Evolutionary conservation across 768 basidiomycete species (phyloP), one percentile per base, ranked within the genome.

Genomic region (Suillus lakei): DNA sequence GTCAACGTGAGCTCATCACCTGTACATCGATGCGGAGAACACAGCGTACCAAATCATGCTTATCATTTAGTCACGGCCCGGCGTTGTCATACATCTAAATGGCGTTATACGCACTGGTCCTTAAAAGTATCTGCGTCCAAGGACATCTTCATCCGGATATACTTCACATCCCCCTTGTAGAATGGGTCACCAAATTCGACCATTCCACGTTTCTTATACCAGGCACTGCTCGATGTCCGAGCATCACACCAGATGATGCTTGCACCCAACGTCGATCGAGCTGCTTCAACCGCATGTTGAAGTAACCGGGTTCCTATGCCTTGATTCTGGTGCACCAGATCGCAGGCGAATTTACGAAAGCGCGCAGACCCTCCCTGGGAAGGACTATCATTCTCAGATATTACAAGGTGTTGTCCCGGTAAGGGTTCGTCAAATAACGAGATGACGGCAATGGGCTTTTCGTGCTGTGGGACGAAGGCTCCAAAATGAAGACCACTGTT

Each of bases 261-360:
- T n/a, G 78, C 83, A 23, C 77, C 78, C 59, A 81, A 69, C 56
- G 84, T 78, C n/a, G 77, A 73, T 67, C 72, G 75, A 26, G 82
- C 82, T 36, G 80, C 71, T 30, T 73, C 73, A 60, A 82, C 78
- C 21, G 74, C 77, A 68, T 82, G 73, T 56, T 72, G 67, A 44
- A 91, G 76, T 51, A 88, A 78, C 58, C 70, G 74, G 30, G 84
- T 82, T 39, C 85, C 87, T 65, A 90, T 78, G 30, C 87, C 87
- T 66, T 70, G 80, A 26, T 83, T 80, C 75, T 87, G 88, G 70
- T 81, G 79, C n/a, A 72, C 67, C 38, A 80, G 77, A 53, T 82
- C 78, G 74, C 85, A 89, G 21, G 87, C 84, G 70, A 89, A 90
- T 71, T 89, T 89, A 66, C 86, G 79, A 76, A 89, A 88, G 34